Conservation (phyloP, 495 filamentous ascomycete genomes). For the Mycothermus thermophilus region DNA sequence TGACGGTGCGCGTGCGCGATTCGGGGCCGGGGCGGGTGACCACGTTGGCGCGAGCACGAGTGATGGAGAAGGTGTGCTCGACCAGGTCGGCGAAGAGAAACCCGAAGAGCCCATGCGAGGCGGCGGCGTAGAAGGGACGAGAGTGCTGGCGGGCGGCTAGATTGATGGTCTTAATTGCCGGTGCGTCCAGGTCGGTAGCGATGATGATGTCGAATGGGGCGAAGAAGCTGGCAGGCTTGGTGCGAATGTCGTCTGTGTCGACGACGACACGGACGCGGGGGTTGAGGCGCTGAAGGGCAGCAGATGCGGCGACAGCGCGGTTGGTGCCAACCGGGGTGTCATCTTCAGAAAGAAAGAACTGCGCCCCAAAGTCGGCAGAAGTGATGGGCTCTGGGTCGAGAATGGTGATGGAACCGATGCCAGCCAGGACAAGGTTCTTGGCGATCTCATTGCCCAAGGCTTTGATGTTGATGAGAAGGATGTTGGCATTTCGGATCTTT, state of each 20-base stretch:
- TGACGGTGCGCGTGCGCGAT: constrained; percentile 60
- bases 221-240: constrained; percentile 58
- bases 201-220: constrained; percentile 71
- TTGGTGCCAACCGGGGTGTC: constrained; percentile 60
- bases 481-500: constrained; percentile 77
- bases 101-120: constrained; percentile 80
- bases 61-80: constrained; percentile 72
- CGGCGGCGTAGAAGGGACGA: constrained; percentile 77
- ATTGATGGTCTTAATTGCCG: constrained; percentile 63
- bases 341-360: constrained; percentile 70
- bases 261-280: constrained; percentile 69
- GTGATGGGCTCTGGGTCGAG: constrained; percentile 66
- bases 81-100: constrained; percentile 91
- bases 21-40: constrained; percentile 50
- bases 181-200: constrained; percentile 73
- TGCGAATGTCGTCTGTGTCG: constrained; percentile 48
- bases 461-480: constrained; percentile 76
- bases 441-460: constrained; percentile 91
- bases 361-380: constrained; percentile 69
- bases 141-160: constrained; percentile 60
- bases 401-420: constrained; percentile 82
- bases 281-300: constrained; percentile 70
- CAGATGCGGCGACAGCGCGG: constrained; percentile 70
- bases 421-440: constrained; percentile 93
- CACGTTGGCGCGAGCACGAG: constrained; percentile 68